phyloP scores from a whole-genome alignment of 73 alveolate genomes.

The Paramecium biaurelia region DNA sequence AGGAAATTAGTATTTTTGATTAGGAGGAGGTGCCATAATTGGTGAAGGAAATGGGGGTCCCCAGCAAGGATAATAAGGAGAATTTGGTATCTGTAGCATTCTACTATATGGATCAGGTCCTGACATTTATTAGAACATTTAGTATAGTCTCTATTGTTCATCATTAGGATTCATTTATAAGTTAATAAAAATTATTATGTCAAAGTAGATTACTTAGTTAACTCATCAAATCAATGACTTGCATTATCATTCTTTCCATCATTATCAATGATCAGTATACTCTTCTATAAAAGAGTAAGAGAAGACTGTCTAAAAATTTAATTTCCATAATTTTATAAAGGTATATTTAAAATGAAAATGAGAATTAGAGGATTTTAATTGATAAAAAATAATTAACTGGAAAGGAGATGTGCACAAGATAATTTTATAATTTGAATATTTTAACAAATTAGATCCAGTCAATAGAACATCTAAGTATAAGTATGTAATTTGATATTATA shows the following conservation, averaged over 20 bases:
- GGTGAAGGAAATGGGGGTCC: conserved; percentile 18
- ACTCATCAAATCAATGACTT: background rate
- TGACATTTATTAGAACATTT: background rate
- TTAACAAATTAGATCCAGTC: background rate
- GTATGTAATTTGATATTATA: background rate
- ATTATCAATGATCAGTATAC: background rate
- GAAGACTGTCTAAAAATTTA: background rate
- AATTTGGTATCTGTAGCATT: background rate
- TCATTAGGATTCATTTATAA: conserved; percentile 24
- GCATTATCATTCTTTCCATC: background rate
- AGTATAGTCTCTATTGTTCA: background rate
- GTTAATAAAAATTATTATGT: background rate
- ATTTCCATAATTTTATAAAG: background rate
- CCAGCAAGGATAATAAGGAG: conserved; percentile 21
- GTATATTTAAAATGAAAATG: background rate
- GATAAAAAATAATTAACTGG: background rate
- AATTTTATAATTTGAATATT: background rate
- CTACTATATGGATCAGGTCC: conserved; percentile 11
- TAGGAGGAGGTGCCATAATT: background rate
- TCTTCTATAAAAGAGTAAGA: background rate
- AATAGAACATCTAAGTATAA: background rate
- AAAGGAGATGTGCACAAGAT: background rate
- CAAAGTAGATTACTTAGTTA: background rate
- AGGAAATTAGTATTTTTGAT: background rate
- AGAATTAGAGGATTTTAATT: background rate